Evolutionary conservation across 495 filamentous ascomycete species (phyloP).

Genomic region (Lentithecium fluviatile): DNA sequence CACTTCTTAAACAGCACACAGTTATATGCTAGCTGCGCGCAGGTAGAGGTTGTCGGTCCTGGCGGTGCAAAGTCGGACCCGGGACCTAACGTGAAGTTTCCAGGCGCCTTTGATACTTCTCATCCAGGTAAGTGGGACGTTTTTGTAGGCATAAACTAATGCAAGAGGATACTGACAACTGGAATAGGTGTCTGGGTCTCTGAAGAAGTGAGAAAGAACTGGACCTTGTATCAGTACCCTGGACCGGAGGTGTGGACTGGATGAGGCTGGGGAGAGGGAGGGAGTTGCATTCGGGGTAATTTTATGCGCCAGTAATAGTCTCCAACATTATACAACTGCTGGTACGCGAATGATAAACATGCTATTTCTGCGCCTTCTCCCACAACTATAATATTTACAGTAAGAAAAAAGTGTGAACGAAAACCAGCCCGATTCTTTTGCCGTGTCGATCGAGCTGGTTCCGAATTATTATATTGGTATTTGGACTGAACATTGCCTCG

Average conservation of each 20-base stretch:
- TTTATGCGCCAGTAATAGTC: no score
- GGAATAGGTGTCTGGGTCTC: background rate
- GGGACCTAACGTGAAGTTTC: constrained; percentile 18
- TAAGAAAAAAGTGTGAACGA: no score
- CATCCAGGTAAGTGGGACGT: constrained; percentile 5
- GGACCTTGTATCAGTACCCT: background rate
- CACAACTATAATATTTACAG: no score
- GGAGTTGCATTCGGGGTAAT: no score
- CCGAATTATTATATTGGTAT: no score
- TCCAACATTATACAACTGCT: no score
- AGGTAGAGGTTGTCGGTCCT: constrained; percentile 10
- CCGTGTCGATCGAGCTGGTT: no score
- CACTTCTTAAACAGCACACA: constrained; percentile 3
- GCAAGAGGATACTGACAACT: no score
- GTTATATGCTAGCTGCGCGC: constrained; percentile 18
- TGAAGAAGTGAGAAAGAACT: background rate
- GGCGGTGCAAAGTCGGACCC: background rate
- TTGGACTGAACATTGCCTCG: no score
- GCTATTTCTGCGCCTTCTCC: no score
- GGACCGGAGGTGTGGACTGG: background rate
- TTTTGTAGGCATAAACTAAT: background rate
- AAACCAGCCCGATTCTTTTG: no score
- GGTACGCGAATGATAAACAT: no score
- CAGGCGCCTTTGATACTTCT: constrained; percentile 16
- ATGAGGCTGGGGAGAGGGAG: background rate